Evolutionary conservation across 2,329 filamentous ascomycete species (phyloP).

Genomic region (Talaromyces sp.): DNA sequence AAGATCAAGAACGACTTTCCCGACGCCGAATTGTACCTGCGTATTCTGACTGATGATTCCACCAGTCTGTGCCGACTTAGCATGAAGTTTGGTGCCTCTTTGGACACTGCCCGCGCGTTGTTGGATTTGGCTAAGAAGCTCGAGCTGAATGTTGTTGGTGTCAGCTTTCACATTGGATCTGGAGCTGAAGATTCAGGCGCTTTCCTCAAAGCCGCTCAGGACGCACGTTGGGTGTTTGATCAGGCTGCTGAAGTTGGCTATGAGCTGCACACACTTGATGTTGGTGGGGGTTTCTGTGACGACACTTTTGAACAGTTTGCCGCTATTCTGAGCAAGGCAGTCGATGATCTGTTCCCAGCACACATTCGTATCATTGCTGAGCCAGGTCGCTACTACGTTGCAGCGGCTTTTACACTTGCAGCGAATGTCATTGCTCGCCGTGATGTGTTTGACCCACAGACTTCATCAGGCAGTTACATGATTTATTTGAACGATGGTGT

Average conservation of each 20-base stretch:
- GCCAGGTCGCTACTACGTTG: constrained; percentile 94
- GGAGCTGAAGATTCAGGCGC: constrained; percentile 90
- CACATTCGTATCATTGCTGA: constrained; percentile 87
- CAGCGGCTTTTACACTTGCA: constrained; percentile 87
- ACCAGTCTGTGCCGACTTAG: constrained; percentile 91
- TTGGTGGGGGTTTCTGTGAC: constrained; percentile 87
- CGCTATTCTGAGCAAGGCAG: constrained; percentile 68
- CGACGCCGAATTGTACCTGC: constrained; percentile 83
- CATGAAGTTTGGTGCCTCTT: constrained; percentile 92
- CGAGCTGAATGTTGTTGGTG: constrained; percentile 85
- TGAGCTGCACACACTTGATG: constrained; percentile 80
- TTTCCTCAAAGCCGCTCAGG: constrained; percentile 85
- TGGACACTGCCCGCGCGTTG: constrained; percentile 75
- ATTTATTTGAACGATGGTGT: constrained; percentile 96
- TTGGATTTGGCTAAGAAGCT: constrained; percentile 76
- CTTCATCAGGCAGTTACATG: constrained; percentile 69
- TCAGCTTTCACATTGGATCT: constrained; percentile 97
- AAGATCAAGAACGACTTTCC: constrained; percentile 94
- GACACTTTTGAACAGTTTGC: constrained; percentile 93
- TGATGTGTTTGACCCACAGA: constrained; percentile 69
- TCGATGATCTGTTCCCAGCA: constrained; percentile 85
- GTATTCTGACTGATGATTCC: constrained; percentile 94
- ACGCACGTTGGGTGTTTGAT: constrained; percentile 85
- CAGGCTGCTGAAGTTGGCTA: constrained; percentile 74
- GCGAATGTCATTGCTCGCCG: constrained; percentile 95